A percentile compares a stretch with the other conserved stretches of the same genome.
These are phyloP conservation scores for Xenosphaeropsis pyriputrescens DNA, from an alignment of 2,329 filamentous ascomycete genomes.

Conservation along the genomic window DNA sequence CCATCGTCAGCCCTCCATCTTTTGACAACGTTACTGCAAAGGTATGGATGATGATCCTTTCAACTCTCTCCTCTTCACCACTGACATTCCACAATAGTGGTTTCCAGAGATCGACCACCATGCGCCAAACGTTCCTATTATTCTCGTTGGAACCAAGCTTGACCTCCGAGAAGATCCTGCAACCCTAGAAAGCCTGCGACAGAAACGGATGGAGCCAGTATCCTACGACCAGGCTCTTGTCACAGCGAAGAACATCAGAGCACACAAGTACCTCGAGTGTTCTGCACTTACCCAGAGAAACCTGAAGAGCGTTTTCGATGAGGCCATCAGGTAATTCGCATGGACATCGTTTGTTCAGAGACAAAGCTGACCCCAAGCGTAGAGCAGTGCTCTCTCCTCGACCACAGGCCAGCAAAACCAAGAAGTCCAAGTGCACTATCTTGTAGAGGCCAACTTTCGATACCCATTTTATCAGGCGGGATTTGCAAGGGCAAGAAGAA, in stretches of 20 bases:
- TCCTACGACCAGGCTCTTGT: conserved; percentile 82
- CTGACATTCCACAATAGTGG: conserved; percentile 46
- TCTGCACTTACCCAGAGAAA: conserved; percentile 94
- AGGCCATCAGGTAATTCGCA: conserved; percentile 75
- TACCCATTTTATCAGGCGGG: no score
- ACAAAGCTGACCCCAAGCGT: conserved; percentile 1
- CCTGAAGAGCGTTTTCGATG: conserved; percentile 96
- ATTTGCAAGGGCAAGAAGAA: no score
- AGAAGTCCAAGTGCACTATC: conserved; percentile 55
- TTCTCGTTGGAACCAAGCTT: conserved; percentile 92
- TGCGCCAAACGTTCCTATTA: conserved; percentile 88
- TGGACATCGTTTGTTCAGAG: conserved; percentile 7
- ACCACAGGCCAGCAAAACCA: conserved; percentile 39
- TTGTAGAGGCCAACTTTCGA: conserved; percentile 26
- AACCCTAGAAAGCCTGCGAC: conserved; percentile 67
- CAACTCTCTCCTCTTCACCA: background rate
- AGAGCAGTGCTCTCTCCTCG: conserved; percentile 61
- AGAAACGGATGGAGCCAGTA: conserved; percentile 95
- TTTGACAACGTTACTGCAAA: conserved; percentile 99
- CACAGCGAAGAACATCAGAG: conserved; percentile 86
- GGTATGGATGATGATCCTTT: conserved; percentile 34
- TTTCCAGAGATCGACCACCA: conserved; percentile 96
- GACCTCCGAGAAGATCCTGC: conserved; percentile 82
- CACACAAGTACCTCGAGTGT: conserved; percentile 96
- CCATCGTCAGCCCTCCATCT: conserved; percentile 90